These are phyloP conservation scores for Penicillium fimorum DNA, from an alignment of 495 filamentous ascomycete species.

Conservation along the genomic window DNA sequence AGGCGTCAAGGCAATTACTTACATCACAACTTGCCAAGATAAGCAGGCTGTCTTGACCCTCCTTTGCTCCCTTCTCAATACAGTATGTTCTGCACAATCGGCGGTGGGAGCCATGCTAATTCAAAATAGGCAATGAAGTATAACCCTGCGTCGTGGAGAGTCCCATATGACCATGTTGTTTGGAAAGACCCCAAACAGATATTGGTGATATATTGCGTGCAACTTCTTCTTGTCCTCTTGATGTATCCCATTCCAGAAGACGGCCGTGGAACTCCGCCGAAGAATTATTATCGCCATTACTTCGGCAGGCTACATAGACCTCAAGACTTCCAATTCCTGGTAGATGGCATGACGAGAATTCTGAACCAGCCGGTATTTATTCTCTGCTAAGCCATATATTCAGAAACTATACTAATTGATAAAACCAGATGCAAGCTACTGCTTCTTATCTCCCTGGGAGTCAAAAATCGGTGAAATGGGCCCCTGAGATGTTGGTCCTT, in stretches of 20 bases:
- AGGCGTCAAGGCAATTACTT: slow-evolving; percentile 83
- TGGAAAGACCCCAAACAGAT: slow-evolving; percentile 93
- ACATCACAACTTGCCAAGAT: slow-evolving; percentile 82
- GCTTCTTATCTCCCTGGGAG: slow-evolving; percentile 86
- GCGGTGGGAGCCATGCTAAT: slow-evolving; percentile 3
- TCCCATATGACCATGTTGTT: slow-evolving; percentile 91
- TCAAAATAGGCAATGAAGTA: slow-evolving; percentile 79
- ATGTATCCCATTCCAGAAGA: slow-evolving; percentile 90
- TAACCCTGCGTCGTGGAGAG: slow-evolving; percentile 90
- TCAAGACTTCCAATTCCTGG: slow-evolving; percentile 96
- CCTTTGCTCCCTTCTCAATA: slow-evolving; percentile 91
- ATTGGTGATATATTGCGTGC: slow-evolving; percentile 86
- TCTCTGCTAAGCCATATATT: not conserved
- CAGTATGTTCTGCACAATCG: slow-evolving; percentile 55
- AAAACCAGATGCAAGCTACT: slow-evolving; percentile 69
- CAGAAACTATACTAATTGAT: not conserved
- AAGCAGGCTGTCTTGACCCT: slow-evolving; percentile 88
- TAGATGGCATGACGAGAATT: slow-evolving; percentile 92
- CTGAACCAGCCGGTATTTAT: slow-evolving; percentile 75
- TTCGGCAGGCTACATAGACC: slow-evolving; percentile 87
- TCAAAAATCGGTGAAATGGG: slow-evolving; percentile 78
- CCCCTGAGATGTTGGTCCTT: slow-evolving; percentile 93
- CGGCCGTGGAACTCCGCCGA: slow-evolving; percentile 57
- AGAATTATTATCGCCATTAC: slow-evolving; percentile 93
- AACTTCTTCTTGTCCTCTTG: slow-evolving; percentile 82